Evolutionary conservation across 2,329 filamentous ascomycete species (phyloP), one percentile per base, ranked within the genome.

Genomic region (Trichophyton equinum): DNA sequence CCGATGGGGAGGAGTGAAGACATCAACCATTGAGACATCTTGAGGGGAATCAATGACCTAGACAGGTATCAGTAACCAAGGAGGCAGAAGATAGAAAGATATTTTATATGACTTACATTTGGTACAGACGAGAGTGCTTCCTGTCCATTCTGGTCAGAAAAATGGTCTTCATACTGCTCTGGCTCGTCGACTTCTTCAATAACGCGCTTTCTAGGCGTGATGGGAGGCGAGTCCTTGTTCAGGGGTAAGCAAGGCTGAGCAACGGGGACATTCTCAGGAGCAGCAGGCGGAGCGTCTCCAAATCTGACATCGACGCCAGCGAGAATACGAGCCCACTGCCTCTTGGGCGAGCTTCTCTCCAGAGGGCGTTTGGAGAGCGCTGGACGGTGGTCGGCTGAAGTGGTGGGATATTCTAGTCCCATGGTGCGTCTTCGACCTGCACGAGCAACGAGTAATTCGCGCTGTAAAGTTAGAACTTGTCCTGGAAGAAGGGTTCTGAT

Each of bases 201-300:
- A 18, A 60, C 58, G 49, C 58, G 58, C 13, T 60, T 60, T 55
- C 58, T 47, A 20, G 58, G 58, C 38, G 58, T 60, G n/a, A 60
- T 15, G 3, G 36, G 36, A 36, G 46, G 44, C 13, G 58, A 38
- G 22, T 49, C 57, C 13, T 30, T 49, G 11, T 36, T 30, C 40
- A 59, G 20, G 44, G 44, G 22, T 25, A 42, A 18, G n/a, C 18
- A 30, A 36, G 22, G 42, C 9, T n/a, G 40, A 42, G n/a, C 2
- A 57, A 8, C 36, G 40, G 18, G 4, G 13, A n/a, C 33, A 25
- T 42, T 42, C 11, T 57, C 18, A 18, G 13, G 40, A 18, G 40
- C 40, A 7, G 40, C 40, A 44, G 38, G 38, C n/a, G 9, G 30
- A 3, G 30, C 13, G 7, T 20, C 36, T 42, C 36, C 18, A n/a